Evolutionary conservation across 2,329 filamentous ascomycete species (phyloP), one percentile per base, ranked within the genome.

Genomic region (Claviceps paspali): DNA sequence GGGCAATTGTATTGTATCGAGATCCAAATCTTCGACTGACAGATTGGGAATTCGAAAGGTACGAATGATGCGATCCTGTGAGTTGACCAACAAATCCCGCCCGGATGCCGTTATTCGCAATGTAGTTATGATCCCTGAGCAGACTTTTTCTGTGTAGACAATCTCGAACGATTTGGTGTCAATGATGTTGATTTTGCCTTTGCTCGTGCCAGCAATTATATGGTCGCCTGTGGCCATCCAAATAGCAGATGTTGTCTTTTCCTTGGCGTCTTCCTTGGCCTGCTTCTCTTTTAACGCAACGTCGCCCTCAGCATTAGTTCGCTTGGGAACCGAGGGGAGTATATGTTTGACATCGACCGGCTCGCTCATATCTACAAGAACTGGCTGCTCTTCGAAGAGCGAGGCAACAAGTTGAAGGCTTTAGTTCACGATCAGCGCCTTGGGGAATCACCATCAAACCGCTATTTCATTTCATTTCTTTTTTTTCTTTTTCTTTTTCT

Each of bases 101-200:
- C 92, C 92, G 3, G 88, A 92, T 11, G 47, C 48, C 3, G 85
- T 87, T 40, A 95, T 71, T 6, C 88, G 79, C 43, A 96, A 68
- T 18, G 88, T 82, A 6, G 92, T 88, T 18, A 98, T 81, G 6
- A 92, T 82, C 23, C 86, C 86, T 47, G 76, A 77, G 51, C 85
- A 92, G 38, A 95, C 75, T 46, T 91, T 84, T 38, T 81, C 86
- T 11, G 86, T 93, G 63, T 91, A 87, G 48, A 94, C 84, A 9
- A 88, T 84, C 44, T 83, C 75, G 52, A 75, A 77, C 0, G 83
- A 83, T 43, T 74, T 71, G 2, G 82, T 79, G 49, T 93, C 83
- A 52, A 98, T 91, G 43, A 98, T 83, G 59, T 98, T 98, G 42
- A 98, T 69, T 69, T 85, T 93, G 39, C 91, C 91, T 58, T 95